These are phyloP conservation scores for Exophiala oligosperma DNA, from an alignment of 2,329 filamentous ascomycete genomes.

Conservation along the genomic window DNA sequence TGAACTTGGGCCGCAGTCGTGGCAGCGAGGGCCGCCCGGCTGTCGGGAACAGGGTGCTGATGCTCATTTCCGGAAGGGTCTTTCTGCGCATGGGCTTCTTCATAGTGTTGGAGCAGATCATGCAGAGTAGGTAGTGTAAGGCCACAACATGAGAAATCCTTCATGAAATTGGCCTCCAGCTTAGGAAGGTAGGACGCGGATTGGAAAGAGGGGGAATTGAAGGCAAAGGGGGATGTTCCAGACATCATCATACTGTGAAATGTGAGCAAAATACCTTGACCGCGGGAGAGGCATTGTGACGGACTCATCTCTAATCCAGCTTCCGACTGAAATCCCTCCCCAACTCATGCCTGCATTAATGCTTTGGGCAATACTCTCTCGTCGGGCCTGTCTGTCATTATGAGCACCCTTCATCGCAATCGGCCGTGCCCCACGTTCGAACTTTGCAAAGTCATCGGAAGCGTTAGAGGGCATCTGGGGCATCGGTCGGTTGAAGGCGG, in stretches of 20 bases:
- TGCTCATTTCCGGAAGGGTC: constrained; percentile 51
- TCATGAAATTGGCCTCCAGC: constrained; percentile 96
- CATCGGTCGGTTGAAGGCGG: constrained; percentile 20
- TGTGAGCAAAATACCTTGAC: constrained; percentile 1
- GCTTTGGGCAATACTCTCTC: constrained; percentile 63
- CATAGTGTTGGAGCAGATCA: constrained; percentile 93
- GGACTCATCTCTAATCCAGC: constrained; percentile 98
- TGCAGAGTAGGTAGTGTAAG: constrained; percentile 86
- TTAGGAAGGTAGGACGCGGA: constrained; percentile 96
- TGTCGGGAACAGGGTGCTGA: constrained; percentile 45
- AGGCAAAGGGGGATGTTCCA: constrained; percentile 88
- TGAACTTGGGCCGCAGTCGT: constrained; percentile 47
- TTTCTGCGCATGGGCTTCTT: constrained; percentile 84
- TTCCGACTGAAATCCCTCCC: constrained; percentile 93
- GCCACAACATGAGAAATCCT: constrained; percentile 94
- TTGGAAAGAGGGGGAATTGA: constrained; percentile 82
- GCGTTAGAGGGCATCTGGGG: constrained; percentile 31
- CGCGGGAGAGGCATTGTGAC: constrained; percentile 42
- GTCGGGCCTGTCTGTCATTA: constrained; percentile 49
- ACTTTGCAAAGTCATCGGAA: constrained; percentile 23
- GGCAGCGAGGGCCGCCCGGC: constrained; percentile 49
- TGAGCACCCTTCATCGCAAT: constrained; percentile 56
- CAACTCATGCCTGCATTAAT: constrained; percentile 85
- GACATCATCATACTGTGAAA: constrained; percentile 82
- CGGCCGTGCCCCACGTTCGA: constrained; percentile 53